Conservation (phyloP, 2,329 filamentous ascomycete species). For the Trichoderma sp. region DNA sequence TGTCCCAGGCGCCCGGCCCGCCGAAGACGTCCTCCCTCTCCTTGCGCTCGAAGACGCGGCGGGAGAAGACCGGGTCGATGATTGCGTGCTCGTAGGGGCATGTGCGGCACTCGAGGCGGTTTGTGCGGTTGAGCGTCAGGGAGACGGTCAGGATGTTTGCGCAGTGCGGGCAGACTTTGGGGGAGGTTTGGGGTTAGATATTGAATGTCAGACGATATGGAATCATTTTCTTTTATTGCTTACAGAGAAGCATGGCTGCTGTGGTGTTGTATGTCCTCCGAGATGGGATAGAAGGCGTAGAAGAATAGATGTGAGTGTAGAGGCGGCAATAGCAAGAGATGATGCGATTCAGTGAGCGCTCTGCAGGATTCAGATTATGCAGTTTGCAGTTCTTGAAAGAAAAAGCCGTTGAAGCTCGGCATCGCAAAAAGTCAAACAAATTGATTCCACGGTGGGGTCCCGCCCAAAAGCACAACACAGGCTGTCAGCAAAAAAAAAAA, state of each 20-base stretch:
- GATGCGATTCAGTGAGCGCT: neutral
- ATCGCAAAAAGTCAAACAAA: neutral
- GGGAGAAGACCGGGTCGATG: constrained; percentile 72
- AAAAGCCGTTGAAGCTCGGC: neutral
- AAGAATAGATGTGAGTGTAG: neutral
- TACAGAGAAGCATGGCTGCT: constrained; percentile 64
- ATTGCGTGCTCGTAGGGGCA: constrained; percentile 91
- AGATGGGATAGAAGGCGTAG: neutral
- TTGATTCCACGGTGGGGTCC: constrained; percentile 10
- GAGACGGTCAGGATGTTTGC: constrained; percentile 79
- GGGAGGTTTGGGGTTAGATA: constrained; percentile 22
- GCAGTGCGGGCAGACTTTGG: constrained; percentile 81
- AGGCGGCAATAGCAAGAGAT: neutral
- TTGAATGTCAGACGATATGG: neutral
- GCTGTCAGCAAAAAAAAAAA: neutral
- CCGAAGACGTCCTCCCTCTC: constrained; percentile 89
- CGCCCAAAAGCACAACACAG: neutral
- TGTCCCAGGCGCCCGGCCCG: constrained; percentile 83
- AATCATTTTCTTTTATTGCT: constrained; percentile 20
- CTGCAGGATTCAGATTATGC: neutral
- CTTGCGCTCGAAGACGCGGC: constrained; percentile 81
- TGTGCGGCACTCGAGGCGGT: constrained; percentile 91
- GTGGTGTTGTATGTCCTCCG: neutral
- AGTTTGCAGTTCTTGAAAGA: neutral
- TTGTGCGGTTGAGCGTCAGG: constrained; percentile 54